Evolutionary conservation across 495 filamentous ascomycete genomes (phyloP).

Genomic region (Halenospora varia): DNA sequence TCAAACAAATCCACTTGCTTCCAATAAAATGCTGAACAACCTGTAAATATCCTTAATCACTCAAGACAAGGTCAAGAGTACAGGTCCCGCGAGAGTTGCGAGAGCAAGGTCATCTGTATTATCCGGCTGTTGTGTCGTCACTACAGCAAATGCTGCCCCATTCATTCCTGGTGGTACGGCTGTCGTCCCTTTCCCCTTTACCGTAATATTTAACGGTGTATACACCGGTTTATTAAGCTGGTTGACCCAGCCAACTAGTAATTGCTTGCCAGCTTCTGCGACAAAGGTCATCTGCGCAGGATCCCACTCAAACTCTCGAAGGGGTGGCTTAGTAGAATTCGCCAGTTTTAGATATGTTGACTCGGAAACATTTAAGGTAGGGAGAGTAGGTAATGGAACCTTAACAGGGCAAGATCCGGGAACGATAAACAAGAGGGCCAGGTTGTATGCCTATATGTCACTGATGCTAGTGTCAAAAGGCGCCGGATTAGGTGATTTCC

Average conservation of each 20-base stretch:
- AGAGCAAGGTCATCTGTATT: slow-evolving; percentile 12
- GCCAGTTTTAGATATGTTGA: not conserved
- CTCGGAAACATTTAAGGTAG: slow-evolving; percentile 7
- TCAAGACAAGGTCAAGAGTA: slow-evolving; percentile 13
- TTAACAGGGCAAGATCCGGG: slow-evolving; percentile 4
- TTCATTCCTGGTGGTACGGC: slow-evolving; percentile 10
- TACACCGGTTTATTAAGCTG: slow-evolving; percentile 15
- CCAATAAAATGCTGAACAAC: not conserved
- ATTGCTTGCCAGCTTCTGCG: slow-evolving; percentile 10
- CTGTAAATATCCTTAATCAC: slow-evolving; percentile 1
- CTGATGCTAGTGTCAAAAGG: slow-evolving; percentile 15
- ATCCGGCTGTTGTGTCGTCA: slow-evolving; percentile 13
- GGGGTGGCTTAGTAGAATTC: not conserved
- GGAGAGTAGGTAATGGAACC: slow-evolving; percentile 6
- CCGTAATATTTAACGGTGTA: slow-evolving; percentile 10
- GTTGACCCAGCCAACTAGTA: slow-evolving; percentile 16
- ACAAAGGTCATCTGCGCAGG: slow-evolving; percentile 10
- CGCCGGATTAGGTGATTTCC: slow-evolving; percentile 6
- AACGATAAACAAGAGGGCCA: slow-evolving; percentile 13
- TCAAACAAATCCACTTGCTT: slow-evolving; percentile 10
- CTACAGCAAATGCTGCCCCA: slow-evolving; percentile 5
- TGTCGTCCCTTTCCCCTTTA: slow-evolving; percentile 9
- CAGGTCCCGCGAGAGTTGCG: slow-evolving; percentile 9
- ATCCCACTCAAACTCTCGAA: slow-evolving; percentile 14
- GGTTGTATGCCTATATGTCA: slow-evolving; percentile 15